A percentile compares a stretch with the other conserved stretches of the same genome.
Evolutionary conservation across 148 eudicot genomes (phyloP).

Genomic region (Amaranthus hypochondriacus): DNA sequence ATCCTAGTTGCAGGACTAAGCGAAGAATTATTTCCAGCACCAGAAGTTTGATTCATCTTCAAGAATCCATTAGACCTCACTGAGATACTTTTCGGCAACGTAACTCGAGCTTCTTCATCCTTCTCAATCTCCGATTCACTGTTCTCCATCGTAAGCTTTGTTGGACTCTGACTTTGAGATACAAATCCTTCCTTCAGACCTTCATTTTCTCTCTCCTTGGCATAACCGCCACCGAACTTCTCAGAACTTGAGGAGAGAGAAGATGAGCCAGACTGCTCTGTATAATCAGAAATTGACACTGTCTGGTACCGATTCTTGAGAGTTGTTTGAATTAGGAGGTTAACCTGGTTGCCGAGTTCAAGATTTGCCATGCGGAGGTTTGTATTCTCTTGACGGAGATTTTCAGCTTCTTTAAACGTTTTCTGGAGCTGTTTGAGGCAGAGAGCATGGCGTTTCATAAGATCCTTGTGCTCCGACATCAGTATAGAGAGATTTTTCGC

Average conservation of each 20-base stretch:
- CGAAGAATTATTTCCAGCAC: slow-evolving; percentile 24
- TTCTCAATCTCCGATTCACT: slow-evolving; percentile 16
- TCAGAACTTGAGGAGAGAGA: slow-evolving; percentile 6
- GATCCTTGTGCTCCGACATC: slow-evolving; percentile 39
- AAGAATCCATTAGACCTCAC: slow-evolving; percentile 56
- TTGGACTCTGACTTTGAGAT: slow-evolving; percentile 23
- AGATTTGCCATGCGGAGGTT: slow-evolving; percentile 49
- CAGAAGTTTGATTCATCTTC: slow-evolving; percentile 30
- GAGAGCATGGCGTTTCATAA: slow-evolving; percentile 28
- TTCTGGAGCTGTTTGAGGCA: slow-evolving; percentile 39
- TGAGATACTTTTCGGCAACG: slow-evolving; percentile 67
- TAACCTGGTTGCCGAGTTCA: slow-evolving; percentile 40
- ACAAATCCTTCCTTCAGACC: slow-evolving; percentile 22
- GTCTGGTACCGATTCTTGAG: slow-evolving; percentile 15
- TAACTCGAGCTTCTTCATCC: slow-evolving; percentile 33
- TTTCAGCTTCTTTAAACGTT: slow-evolving; percentile 40
- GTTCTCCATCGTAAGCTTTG: slow-evolving; percentile 33
- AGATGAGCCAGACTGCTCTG: slow-evolving; percentile 9
- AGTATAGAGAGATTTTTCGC: slow-evolving; percentile 21
- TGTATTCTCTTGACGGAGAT: slow-evolving; percentile 65
- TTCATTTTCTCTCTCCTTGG: slow-evolving; percentile 21
- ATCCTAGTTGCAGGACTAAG: slow-evolving; percentile 20
- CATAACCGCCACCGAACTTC: slow-evolving; percentile 6
- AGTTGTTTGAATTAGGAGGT: slow-evolving; percentile 27
- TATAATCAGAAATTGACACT: neutral